Base-by-base conservation (phyloP, 192 early-diverging fungal species). In the Podila clonocystis region DNA sequence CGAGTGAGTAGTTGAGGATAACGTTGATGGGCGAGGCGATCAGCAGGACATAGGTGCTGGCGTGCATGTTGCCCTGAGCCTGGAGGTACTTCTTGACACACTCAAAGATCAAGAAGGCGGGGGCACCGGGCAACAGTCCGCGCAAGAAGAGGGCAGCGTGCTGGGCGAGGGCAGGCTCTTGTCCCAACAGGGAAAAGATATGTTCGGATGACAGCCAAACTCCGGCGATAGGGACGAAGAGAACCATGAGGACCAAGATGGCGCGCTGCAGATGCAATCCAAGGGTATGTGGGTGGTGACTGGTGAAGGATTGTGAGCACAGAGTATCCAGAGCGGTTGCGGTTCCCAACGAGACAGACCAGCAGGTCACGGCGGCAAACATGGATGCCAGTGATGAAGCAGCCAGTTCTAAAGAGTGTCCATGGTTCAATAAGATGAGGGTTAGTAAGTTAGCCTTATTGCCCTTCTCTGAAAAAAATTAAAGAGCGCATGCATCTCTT, bases 1-100 rank as follows among this genome's bases (percentile, higher is more conserved):
- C 95, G 26, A 99, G 80, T 1, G 87, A 31, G 61, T 94, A 97
- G 82, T 93, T 96, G 67, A 93, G 74, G 24, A 91, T 64, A 0
- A 93, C 74, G 70, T 96, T 95, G 60, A 96, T 61, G 9, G 94
- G 94, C 30, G 92, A 68, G 4, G 90, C 90, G 59, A 92, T 82
- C 26, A 92, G 58, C 30, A 96, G 85, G 24, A 97, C 89, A 67
- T 86, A 87, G 29, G 96, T 94, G 41, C 87, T 88, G 1, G 93
- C 94, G 26, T 92, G 87, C 97, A 99, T 96, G 74, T 79, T 85
- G 29, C 84, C 96, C 85, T 99, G 97, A 0, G 92, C 91, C 73
- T 97, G 94, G 28, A 98, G 84, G 72, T 88, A 98, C 66, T 94
- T 89, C 75, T 95, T 94, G 55, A 96, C 73, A 74, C 93, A 94